A percentile compares a stretch with the other conserved stretches of the same genome.
Conservation (phyloP, 495 filamentous ascomycete genomes). For the Penicillium robsamsonii region DNA sequence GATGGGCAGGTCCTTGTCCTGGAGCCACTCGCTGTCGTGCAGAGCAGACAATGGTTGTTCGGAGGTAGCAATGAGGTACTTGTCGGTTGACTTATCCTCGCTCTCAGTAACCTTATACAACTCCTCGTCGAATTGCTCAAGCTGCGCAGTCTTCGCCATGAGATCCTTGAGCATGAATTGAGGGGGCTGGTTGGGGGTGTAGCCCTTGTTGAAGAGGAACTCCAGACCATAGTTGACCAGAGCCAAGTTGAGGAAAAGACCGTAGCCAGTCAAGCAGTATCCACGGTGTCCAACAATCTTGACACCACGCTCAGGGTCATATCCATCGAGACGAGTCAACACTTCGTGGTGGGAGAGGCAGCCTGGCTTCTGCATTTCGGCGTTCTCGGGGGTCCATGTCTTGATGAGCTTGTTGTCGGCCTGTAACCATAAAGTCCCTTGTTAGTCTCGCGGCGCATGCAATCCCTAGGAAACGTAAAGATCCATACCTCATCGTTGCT, state of each 20-base stretch:
- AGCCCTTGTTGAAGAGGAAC: conserved; percentile 73
- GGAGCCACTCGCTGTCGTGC: conserved; percentile 91
- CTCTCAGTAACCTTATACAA: conserved; percentile 90
- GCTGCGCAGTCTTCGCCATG: conserved; percentile 99
- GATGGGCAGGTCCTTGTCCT: conserved; percentile 79
- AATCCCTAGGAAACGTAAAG: neutral
- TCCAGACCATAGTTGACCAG: conserved; percentile 91
- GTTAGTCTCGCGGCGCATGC: neutral
- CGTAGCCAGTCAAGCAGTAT: conserved; percentile 86
- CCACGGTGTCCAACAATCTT: conserved; percentile 95
- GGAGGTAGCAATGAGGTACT: conserved; percentile 96
- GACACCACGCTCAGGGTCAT: conserved; percentile 88
- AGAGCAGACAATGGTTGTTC: conserved; percentile 93
- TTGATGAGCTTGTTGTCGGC: conserved; percentile 78
- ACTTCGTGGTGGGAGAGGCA: conserved; percentile 94
- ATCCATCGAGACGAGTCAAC: conserved; percentile 80
- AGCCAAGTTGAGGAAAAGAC: conserved; percentile 90
- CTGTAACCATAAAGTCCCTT: conserved; percentile 29
- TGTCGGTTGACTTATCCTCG: conserved; percentile 77
- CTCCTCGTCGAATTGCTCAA: conserved; percentile 96
- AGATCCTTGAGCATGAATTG: conserved; percentile 94
- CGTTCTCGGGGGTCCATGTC: conserved; percentile 75
- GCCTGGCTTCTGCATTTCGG: conserved; percentile 63
- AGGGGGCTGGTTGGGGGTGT: conserved; percentile 86
- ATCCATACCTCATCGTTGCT: conserved; percentile 73